Conservation (phyloP, 805 yeast species). For the Metschnikowia matae region DNA sequence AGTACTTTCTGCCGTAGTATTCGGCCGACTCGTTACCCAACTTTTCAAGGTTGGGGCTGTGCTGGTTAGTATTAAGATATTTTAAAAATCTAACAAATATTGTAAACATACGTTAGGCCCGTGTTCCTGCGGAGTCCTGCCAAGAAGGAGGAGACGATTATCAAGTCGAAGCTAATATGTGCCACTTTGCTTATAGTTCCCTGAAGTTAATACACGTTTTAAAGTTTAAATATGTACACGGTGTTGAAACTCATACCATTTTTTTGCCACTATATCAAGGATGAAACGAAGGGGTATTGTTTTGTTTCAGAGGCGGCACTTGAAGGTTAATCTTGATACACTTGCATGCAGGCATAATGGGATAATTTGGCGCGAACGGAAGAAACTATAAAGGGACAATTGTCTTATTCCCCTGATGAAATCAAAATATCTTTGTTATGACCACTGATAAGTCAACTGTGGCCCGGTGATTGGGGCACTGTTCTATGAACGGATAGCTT, state of each 20-base stretch:
- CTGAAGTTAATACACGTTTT: constrained; percentile 11
- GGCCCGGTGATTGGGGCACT: no score
- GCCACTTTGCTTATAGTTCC: constrained; percentile 37
- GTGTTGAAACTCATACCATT: not conserved
- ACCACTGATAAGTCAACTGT: not conserved
- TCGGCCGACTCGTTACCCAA: constrained; percentile 43
- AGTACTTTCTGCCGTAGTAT: constrained; percentile 57
- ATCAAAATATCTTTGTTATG: not conserved
- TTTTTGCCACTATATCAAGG: not conserved
- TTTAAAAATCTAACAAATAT: no score
- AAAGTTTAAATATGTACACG: not conserved
- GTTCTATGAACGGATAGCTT: not conserved
- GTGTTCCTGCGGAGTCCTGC: constrained; percentile 62
- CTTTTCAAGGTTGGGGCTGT: constrained; percentile 44
- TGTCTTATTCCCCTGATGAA: not conserved
- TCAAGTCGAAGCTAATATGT: constrained; percentile 57
- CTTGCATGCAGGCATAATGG: not conserved
- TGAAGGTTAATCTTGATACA: not conserved
- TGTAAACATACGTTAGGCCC: constrained; percentile 45
- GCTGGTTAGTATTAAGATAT: not conserved
- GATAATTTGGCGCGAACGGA: not conserved
- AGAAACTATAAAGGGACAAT: not conserved
- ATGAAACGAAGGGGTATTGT: not conserved
- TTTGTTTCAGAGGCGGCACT: not conserved
- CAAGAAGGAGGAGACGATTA: constrained; percentile 51